phyloP scores from a whole-genome alignment of 371 early-diverging fungal genomes.

The Zancudomyces culisetae region DNA sequence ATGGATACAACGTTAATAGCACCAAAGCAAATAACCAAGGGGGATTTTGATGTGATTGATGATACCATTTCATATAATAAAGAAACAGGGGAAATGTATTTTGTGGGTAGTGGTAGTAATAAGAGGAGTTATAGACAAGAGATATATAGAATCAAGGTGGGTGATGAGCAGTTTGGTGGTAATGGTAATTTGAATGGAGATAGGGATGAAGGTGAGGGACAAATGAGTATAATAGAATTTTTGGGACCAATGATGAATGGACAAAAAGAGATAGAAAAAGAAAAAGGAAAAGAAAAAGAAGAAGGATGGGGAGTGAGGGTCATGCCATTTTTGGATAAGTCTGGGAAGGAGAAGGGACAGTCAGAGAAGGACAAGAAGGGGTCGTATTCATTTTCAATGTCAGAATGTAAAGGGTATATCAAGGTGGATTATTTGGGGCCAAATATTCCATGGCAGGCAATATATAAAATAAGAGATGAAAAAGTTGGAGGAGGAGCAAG shows the following conservation, averaged over 20 bases:
- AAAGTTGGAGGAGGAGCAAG: too few species aligned
- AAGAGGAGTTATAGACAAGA: background rate
- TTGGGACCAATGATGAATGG: too few species aligned
- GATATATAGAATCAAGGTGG: background rate
- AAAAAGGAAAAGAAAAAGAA: too few species aligned
- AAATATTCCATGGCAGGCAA: constrained; percentile 58
- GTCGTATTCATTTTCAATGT: constrained; percentile 26
- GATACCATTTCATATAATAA: constrained; percentile 39
- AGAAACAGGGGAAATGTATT: constrained; percentile 38
- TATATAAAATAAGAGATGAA: too few species aligned
- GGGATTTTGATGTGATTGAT: constrained; percentile 64
- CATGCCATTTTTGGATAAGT: too few species aligned
- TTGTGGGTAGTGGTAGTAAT: constrained; percentile 49
- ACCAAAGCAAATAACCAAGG: constrained; percentile 56
- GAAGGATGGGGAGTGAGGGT: too few species aligned
- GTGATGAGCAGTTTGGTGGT: too few species aligned
- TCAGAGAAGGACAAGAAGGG: constrained; percentile 30
- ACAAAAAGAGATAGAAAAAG: too few species aligned
- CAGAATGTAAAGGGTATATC: background rate
- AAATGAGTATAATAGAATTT: too few species aligned
- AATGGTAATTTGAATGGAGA: too few species aligned
- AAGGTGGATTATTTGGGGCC: constrained; percentile 38
- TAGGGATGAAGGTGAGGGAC: too few species aligned
- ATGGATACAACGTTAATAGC: constrained; percentile 16
- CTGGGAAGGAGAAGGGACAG: background rate